Conservation (phyloP, 148 eudicot genomes). For the Limonium bicolor region DNA sequence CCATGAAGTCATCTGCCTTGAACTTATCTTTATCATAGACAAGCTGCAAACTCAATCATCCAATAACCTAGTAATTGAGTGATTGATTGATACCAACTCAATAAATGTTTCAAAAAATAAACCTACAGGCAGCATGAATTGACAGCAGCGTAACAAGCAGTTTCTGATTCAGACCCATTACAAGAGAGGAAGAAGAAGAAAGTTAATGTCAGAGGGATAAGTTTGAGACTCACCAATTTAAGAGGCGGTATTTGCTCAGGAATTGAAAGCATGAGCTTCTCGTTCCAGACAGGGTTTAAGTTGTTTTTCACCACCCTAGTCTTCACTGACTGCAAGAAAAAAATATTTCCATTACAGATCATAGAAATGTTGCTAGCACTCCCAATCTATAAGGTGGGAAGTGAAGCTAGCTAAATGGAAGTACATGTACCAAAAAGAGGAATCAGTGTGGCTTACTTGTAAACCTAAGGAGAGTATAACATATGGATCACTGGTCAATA, state of each 20-base stretch:
- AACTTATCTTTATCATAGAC: conserved; percentile 93
- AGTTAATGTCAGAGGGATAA: too few species aligned
- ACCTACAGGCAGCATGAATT: background rate
- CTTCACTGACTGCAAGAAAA: conserved; percentile 75
- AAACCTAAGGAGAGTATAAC: conserved; percentile 75
- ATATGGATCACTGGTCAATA: conserved; percentile 87
- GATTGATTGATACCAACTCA: background rate
- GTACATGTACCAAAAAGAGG: too few species aligned
- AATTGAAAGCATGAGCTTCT: conserved; percentile 84
- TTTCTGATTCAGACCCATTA: too few species aligned
- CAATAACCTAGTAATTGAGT: too few species aligned
- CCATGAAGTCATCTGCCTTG: conserved; percentile 87
- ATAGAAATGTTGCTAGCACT: too few species aligned
- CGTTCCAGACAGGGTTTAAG: conserved; percentile 95
- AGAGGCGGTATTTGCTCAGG: conserved; percentile 70
- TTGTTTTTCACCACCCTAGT: conserved; percentile 78
- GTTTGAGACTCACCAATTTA: conserved; percentile 78
- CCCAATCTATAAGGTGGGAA: too few species aligned
- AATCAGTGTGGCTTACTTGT: conserved; percentile 41
- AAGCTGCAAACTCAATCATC: conserved; percentile 23
- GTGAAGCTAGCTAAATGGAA: too few species aligned
- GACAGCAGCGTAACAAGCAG: too few species aligned
- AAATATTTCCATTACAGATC: background rate
- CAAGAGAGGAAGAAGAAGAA: too few species aligned
- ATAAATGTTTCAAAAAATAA: background rate